Base-by-base conservation (phyloP, 179 eudicot species). In the Silene noctiflora region DNA sequence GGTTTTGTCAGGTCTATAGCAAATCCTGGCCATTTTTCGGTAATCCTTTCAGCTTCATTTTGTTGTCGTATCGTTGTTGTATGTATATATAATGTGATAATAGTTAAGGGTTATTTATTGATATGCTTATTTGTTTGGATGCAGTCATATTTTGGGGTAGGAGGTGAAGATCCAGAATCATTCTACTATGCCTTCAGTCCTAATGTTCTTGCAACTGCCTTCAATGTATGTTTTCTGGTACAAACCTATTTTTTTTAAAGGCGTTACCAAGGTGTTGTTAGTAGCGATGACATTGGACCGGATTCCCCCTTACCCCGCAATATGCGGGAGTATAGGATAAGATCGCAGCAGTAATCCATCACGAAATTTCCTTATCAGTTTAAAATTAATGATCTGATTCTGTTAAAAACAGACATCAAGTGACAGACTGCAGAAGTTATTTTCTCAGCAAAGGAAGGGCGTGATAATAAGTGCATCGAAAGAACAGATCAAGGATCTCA, bases 111-210 rank as follows among this genome's bases (percentile, higher is more conserved):
- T 20, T 66, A 66, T 29, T 33, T 66, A 66, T 9, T 31, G 25
- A 27, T 64, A 64, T 27, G 69, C 4, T 33, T 48, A 13, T 46
- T 46, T 24, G 35, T 46, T 48, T 69, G 33, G 59, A 22, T 48
- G 33, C 14, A 69, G 73, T 1, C 59, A 16, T 69, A 22, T 22
- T 46, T 69, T 5, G 73, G 73, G 11, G 58, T 69, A 4, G 73
- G 73, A 69, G 60, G 73, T 69, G 33, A 69, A 4, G 73, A 69
- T 58, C 59, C 59, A 0, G 73, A 44, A 69, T 69, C 73, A 69
- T 69, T 44, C 25, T 48, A 44, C 35, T 22, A 21, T 46, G 73
- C 60, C 33, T 69, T 69, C 35, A 69, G 73, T 69, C 25, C 59
- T 11, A 31, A 46, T 3, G 27, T 69, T 69, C 73, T 69, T 6